phyloP scores from a whole-genome alignment of 73 alveolate species.

The Effrenium voratum region DNA sequence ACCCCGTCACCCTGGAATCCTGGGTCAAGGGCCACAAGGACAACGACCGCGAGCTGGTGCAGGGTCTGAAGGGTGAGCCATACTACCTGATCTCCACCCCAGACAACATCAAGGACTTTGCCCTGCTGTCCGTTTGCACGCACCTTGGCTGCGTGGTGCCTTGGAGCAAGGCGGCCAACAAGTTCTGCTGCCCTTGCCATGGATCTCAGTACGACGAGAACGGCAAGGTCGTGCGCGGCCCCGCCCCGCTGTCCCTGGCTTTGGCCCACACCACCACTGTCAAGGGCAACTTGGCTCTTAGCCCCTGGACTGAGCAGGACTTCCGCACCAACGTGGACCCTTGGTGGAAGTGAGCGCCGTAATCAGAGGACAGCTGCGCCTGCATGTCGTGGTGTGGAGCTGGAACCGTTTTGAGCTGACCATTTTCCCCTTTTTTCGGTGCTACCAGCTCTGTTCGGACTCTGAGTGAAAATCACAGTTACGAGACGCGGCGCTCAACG shows the following conservation, averaged over 20 bases:
- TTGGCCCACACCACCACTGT: slow-evolving; percentile 74
- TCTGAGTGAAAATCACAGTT: too few species aligned
- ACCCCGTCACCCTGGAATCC: slow-evolving; percentile 47
- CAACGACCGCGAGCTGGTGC: slow-evolving; percentile 93
- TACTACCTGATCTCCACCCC: slow-evolving; percentile 91
- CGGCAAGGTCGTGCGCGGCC: slow-evolving; percentile 94
- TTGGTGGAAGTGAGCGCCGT: slow-evolving; percentile 72
- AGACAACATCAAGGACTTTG: slow-evolving; percentile 91
- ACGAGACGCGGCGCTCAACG: too few species aligned
- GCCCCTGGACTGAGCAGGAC: slow-evolving; percentile 93
- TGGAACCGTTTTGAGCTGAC: too few species aligned
- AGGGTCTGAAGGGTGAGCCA: slow-evolving; percentile 93
- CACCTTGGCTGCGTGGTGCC: slow-evolving; percentile 95
- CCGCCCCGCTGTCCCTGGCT: slow-evolving; percentile 93
- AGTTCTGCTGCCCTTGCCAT: slow-evolving; percentile 94
- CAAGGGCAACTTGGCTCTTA: slow-evolving; percentile 84
- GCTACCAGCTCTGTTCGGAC: too few species aligned
- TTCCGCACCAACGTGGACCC: slow-evolving; percentile 93
- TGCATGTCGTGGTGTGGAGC: too few species aligned
- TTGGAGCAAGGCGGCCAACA: slow-evolving; percentile 77
- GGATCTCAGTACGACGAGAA: slow-evolving; percentile 94
- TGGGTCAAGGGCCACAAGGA: slow-evolving; percentile 89
- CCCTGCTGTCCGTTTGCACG: slow-evolving; percentile 89
- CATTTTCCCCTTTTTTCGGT: too few species aligned
- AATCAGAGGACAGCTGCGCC: too few species aligned